Conservation (phyloP, 2,329 filamentous ascomycete genomes). For the Xylariales sp. region DNA sequence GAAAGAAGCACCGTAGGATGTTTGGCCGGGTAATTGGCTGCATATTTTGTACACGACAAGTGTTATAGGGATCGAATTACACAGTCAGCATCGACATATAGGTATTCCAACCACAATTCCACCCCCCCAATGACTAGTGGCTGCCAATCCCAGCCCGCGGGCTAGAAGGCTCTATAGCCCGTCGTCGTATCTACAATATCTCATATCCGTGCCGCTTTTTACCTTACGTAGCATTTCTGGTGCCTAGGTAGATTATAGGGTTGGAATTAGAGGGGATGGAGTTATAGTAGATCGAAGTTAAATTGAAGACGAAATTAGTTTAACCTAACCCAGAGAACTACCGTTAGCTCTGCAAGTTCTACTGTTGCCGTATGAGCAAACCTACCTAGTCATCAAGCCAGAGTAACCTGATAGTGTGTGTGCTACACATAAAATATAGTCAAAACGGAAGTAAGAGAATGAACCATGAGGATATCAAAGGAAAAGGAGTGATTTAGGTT, state of each 20-base stretch:
- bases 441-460: not conserved
- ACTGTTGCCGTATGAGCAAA: not conserved
- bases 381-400: not conserved
- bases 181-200: not conserved
- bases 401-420: not conserved
- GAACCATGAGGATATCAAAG: not conserved
- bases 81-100: not conserved
- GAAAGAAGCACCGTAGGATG: not conserved
- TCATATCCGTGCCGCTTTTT: not conserved
- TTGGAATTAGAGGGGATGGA: not conserved
- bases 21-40: not conserved
- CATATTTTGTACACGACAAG: not conserved
- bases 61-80: not conserved
- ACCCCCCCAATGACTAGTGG: not conserved
- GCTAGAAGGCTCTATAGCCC: not conserved
- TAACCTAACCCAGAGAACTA: constrained; percentile 13
- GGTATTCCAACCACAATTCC: not conserved
- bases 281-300: not conserved
- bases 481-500: not conserved
- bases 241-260: not conserved
- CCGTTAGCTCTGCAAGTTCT: not conserved
- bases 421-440: not conserved
- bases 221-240: not conserved
- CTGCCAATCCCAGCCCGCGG: not conserved
- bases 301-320: not conserved